These are phyloP conservation scores for Tricholoma matsutake DNA, from an alignment of 768 basidiomycete species.

Conservation along the genomic window DNA sequence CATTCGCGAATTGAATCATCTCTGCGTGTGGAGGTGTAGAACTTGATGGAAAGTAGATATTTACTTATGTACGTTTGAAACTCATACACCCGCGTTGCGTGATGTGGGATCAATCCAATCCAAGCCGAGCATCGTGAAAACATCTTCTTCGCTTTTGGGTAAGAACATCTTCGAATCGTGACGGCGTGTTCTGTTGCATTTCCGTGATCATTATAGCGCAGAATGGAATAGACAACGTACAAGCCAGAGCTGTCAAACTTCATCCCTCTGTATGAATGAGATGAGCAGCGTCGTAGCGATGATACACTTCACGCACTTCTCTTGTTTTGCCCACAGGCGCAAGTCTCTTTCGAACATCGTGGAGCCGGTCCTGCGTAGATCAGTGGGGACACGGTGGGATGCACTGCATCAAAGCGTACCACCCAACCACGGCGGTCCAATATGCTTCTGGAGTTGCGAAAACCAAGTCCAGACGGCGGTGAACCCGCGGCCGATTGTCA, in stretches of 20 bases:
- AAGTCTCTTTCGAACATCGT: constrained; percentile 89
- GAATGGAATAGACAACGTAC: constrained; percentile 38
- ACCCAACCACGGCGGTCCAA: constrained; percentile 88
- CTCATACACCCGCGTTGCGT: constrained; percentile 67
- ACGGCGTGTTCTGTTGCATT: constrained; percentile 48
- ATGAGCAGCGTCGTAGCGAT: background rate
- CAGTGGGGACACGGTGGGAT: background rate
- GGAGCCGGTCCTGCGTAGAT: constrained; percentile 67
- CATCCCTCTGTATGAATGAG: constrained; percentile 47
- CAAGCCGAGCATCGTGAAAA: constrained; percentile 68
- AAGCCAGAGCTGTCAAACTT: constrained; percentile 85
- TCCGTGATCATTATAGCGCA: background rate
- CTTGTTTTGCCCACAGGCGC: constrained; percentile 66
- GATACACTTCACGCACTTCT: constrained; percentile 38
- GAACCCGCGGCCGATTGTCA: constrained; percentile 33
- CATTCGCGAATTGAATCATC: constrained; percentile 59
- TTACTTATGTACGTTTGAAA: background rate
- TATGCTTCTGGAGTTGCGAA: constrained; percentile 75
- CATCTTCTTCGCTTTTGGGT: constrained; percentile 66
- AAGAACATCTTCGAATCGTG: constrained; percentile 59
- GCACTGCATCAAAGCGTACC: constrained; percentile 42
- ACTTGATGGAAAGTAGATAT: background rate
- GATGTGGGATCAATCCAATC: constrained; percentile 67
- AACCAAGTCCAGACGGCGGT: constrained; percentile 82
- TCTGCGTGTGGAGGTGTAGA: background rate